Evolutionary conservation across 2,329 filamentous ascomycete genomes (phyloP).

Genomic region (Huntiella bhutanensis): DNA sequence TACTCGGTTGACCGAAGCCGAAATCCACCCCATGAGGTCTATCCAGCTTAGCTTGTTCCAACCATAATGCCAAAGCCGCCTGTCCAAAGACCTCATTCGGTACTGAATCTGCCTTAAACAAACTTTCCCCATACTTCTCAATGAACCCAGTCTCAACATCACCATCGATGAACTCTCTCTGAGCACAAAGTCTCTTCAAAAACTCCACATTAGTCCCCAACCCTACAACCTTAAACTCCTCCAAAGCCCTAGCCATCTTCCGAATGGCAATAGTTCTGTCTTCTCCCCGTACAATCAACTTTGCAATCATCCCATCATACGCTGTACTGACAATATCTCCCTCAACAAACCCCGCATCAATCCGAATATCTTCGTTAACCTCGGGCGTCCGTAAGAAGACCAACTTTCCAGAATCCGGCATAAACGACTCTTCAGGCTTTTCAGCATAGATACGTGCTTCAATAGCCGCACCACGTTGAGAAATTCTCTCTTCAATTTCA

Average conservation of each 20-base stretch:
- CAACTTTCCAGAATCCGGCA: conserved; percentile 80
- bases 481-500: conserved; percentile 57
- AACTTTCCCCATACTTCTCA: conserved; percentile 61
- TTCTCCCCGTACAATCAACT: conserved; percentile 75
- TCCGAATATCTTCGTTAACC: conserved; percentile 53
- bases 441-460: conserved; percentile 96
- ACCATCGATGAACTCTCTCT: conserved; percentile 63
- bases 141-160: conserved; percentile 95
- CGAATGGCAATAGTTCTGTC: conserved; percentile 65
- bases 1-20: neutral
- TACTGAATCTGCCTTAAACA: conserved; percentile 48
- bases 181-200: conserved; percentile 68
- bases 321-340: conserved; percentile 86
- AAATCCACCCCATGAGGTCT: neutral
- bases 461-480: conserved; percentile 63
- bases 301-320: conserved; percentile 98
- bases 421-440: conserved; percentile 77
- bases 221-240: conserved; percentile 81
- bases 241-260: conserved; percentile 61
- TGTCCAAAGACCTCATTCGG: conserved; percentile 65
- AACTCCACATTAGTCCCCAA: conserved; percentile 95
- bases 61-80: conserved; percentile 44
- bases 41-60: neutral
- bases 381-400: conserved; percentile 62
- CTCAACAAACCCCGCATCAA: conserved; percentile 82